Conservation (phyloP, 176 grass and related monocot species). For the Otatea glauca region DNA sequence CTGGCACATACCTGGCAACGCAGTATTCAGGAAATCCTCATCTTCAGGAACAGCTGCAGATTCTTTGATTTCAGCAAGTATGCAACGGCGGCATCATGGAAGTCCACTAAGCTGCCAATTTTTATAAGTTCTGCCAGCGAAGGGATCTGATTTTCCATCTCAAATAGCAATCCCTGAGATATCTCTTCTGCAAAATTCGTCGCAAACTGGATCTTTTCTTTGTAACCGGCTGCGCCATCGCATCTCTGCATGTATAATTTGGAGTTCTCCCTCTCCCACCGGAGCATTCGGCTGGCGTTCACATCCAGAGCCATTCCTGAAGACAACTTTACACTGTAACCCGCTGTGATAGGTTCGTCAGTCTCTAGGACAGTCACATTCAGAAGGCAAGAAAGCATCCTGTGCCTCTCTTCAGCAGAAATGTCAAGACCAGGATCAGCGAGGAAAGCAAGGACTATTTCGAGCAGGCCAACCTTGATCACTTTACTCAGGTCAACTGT, state of each 20-base stretch:
- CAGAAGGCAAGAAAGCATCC: slow-evolving; percentile 38
- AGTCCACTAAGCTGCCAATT: slow-evolving; percentile 59
- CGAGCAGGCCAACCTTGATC: slow-evolving; percentile 50
- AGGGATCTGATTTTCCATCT: slow-evolving; percentile 48
- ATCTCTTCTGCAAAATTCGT: slow-evolving; percentile 62
- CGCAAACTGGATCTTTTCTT: slow-evolving; percentile 53
- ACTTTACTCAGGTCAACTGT: background rate
- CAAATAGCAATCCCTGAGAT: slow-evolving; percentile 68
- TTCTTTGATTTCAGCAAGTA: slow-evolving; percentile 72
- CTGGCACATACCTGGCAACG: background rate
- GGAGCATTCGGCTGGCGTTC: slow-evolving; percentile 45
- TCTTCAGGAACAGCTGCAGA: slow-evolving; percentile 74
- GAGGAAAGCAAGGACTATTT: slow-evolving; percentile 48
- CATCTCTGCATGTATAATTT: slow-evolving; percentile 44
- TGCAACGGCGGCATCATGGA: slow-evolving; percentile 48
- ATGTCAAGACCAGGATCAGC: slow-evolving; percentile 29
- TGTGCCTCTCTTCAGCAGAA: slow-evolving; percentile 36
- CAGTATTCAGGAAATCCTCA: slow-evolving; percentile 51
- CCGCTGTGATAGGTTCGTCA: slow-evolving; percentile 45
- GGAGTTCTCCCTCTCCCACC: slow-evolving; percentile 61
- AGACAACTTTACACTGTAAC: slow-evolving; percentile 53
- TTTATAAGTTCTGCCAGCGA: slow-evolving; percentile 59
- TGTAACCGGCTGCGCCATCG: background rate
- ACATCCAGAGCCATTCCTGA: slow-evolving; percentile 33
- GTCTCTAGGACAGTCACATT: slow-evolving; percentile 53